Base-by-base conservation (phyloP, 2,329 filamentous ascomycete species). In the Pezicula carpinea region DNA sequence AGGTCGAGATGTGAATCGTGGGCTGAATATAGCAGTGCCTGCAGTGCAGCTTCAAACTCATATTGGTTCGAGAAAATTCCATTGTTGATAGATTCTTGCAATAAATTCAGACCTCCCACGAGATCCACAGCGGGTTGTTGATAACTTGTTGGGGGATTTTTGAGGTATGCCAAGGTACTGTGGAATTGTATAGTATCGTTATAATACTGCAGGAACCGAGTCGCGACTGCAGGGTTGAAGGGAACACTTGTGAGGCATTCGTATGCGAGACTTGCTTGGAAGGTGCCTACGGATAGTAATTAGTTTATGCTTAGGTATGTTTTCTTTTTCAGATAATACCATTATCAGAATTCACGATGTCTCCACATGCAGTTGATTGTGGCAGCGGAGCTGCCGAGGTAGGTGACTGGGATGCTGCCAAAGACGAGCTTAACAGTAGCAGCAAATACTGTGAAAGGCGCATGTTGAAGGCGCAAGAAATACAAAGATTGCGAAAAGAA, bases 1-100 rank as follows among this genome's bases (percentile, higher is more conserved):
- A 74, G 79, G 2, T 66, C 65, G 39, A 83, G 77, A 57, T 88
- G 83, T 0, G 78, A 79, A 57, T 88, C 83, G 53, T 85, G 80
- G 1, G 79, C 75, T 2, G 69, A 35, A 32, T 52, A 54, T 64
- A 44, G 69, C 66, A 44, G 79, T 64, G 15, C 76, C 63, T 75
- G 73, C 3, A 87, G 66, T 11, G 76, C 74, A 6, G 66, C 54
- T 53, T 80, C 75, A 53, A 81, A 79, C 8, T 78, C 72, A 58
- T 74, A 79, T 53, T 82, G 74, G 58, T 69, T 75, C 3, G 62
- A 57, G 53, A 72, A 81, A 3, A 60, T 59, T 2, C 68, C 69
- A 6, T 59, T 60, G 6, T 58, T 50, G 13, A 71, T 68, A 2
- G 68, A 71, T 11, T 58, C 47, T 39, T 67, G 62, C 43, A 81